Evolutionary conservation across 2,329 filamentous ascomycete species (phyloP).

Genomic region (Pseudocercospora fuligena): DNA sequence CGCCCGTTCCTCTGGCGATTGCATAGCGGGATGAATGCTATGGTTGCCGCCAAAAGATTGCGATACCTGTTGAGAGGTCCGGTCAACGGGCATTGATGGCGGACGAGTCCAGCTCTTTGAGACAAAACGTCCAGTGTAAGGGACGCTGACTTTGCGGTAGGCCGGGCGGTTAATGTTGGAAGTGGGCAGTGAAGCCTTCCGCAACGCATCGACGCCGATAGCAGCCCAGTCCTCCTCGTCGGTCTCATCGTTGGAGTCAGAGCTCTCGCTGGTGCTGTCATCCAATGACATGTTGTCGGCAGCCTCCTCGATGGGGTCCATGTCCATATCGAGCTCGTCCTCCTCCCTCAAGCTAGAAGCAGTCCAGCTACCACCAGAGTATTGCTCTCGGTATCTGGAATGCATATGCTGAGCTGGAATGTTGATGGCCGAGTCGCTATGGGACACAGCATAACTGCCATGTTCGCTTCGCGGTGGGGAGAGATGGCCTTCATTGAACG

Average conservation of each 20-base stretch:
- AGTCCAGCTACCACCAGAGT: constrained; percentile 64
- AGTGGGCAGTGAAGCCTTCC: constrained; percentile 60
- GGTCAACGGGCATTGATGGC: constrained; percentile 31
- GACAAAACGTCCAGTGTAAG: constrained; percentile 35
- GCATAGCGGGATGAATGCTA: constrained; percentile 21
- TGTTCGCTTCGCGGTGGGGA: constrained; percentile 59
- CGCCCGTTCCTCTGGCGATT: constrained; percentile 75
- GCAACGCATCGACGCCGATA: constrained; percentile 82
- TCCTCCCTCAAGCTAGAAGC: constrained; percentile 71
- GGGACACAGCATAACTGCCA: constrained; percentile 42
- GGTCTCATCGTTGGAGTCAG: constrained; percentile 67
- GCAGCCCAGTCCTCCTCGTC: constrained; percentile 97
- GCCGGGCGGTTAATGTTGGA: constrained; percentile 34
- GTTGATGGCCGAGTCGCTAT: constrained; percentile 40
- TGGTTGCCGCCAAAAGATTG: constrained; percentile 7
- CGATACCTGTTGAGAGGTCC: constrained; percentile 8
- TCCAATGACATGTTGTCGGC: constrained; percentile 95
- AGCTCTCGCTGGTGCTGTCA: constrained; percentile 46
- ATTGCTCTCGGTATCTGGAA: constrained; percentile 36
- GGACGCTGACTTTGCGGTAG: constrained; percentile 38
- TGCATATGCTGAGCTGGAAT: constrained; percentile 35
- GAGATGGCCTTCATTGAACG: constrained; percentile 42
- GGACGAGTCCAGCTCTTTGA: constrained; percentile 34
- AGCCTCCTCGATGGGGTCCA: constrained; percentile 78
- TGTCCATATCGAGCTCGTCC: constrained; percentile 60